Percentiles rank a stretch among this genome's conserved stretches.
These are phyloP conservation scores for Phaseolus coccineus DNA, from an alignment of 331 rosid species.

Conservation along the genomic window DNA sequence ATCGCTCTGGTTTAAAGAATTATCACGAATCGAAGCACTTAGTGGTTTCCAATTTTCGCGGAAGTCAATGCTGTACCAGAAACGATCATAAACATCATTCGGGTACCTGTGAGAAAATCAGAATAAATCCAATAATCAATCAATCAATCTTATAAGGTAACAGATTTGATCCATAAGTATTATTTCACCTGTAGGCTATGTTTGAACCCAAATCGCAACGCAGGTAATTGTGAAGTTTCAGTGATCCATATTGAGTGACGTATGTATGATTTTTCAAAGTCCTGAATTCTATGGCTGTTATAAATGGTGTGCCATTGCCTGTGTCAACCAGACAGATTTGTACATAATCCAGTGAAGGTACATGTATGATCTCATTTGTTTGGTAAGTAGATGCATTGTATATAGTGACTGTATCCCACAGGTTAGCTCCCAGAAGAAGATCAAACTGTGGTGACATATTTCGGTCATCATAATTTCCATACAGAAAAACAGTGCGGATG, in stretches of 20 bases:
- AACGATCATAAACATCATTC: not conserved
- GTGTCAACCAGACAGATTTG: slow-evolving; percentile 43
- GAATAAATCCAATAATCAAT: not conserved
- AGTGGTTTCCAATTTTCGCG: not conserved
- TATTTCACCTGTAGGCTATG: not conserved
- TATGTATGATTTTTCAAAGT: slow-evolving; percentile 16
- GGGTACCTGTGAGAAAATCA: slow-evolving; percentile 21
- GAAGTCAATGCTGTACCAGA: not conserved
- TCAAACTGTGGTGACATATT: slow-evolving; percentile 25
- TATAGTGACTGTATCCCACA: slow-evolving; percentile 35
- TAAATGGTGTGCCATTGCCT: slow-evolving; percentile 41
- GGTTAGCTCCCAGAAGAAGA: slow-evolving; percentile 42
- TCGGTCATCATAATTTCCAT: slow-evolving; percentile 51
- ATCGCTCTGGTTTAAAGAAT: not conserved
- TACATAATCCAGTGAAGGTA: slow-evolving; percentile 23
- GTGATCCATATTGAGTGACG: not conserved
- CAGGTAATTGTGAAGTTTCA: not conserved
- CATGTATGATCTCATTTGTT: not conserved
- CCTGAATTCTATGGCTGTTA: slow-evolving; percentile 45
- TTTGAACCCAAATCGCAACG: slow-evolving; percentile 32
- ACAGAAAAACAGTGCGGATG: slow-evolving; percentile 25
- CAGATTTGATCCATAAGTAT: not conserved
- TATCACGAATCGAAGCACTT: not conserved
- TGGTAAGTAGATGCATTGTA: accelerated
- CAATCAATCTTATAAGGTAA: not conserved